These are phyloP conservation scores for Saitozyma sp. DNA, from an alignment of 768 basidiomycete genomes.

Conservation along the genomic window DNA sequence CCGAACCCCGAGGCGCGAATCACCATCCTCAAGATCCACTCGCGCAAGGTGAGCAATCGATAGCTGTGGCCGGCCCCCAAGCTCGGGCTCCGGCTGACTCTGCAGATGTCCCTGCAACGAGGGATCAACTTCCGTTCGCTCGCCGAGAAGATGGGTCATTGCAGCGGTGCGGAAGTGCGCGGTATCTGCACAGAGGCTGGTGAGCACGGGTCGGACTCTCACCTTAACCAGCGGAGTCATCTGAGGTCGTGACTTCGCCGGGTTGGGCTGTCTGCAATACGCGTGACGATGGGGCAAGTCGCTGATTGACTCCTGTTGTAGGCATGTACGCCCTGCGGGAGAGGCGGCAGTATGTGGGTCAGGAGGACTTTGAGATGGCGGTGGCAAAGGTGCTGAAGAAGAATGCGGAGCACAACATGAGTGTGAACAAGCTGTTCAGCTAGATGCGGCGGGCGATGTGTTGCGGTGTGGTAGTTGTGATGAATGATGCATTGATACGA, in stretches of 20 bases:
- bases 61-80: background rate
- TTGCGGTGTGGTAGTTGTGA: background rate
- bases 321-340: conserved; percentile 98
- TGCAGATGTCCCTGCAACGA: conserved; percentile 91
- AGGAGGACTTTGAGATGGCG: conserved; percentile 98
- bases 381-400: conserved; percentile 97
- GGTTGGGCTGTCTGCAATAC: background rate
- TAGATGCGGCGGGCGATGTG: conserved; percentile 28
- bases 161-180: conserved; percentile 94
- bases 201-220: conserved; percentile 46
- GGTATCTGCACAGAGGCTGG: conserved; percentile 98
- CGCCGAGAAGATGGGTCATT: conserved; percentile 99
- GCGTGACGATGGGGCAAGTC: background rate
- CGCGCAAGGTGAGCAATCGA: conserved; percentile 68
- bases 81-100: background rate
- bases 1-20: conserved; percentile 90
- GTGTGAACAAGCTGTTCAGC: conserved; percentile 86
- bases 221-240: background rate
- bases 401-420: conserved; percentile 92
- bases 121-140: conserved; percentile 95
- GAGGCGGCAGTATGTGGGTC: conserved; percentile 92
- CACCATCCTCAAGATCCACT: conserved; percentile 95
- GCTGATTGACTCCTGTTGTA: conserved; percentile 35
- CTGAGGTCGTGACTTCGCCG: too few species aligned
- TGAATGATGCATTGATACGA: background rate